Conservation (phyloP, 129 eudicot species). For the Tagetes erecta region DNA sequence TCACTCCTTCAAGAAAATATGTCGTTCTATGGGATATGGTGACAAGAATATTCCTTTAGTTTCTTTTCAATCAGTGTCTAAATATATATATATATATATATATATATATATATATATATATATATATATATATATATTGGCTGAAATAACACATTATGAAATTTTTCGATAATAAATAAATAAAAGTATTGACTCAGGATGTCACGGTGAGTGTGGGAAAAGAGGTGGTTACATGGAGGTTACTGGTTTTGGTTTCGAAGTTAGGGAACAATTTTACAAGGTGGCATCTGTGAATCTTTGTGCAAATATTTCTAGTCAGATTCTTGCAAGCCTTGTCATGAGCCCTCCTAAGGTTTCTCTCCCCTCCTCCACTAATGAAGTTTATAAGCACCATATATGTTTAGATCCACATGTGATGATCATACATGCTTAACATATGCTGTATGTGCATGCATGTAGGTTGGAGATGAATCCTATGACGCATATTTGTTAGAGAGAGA, state of each 20-base stretch:
- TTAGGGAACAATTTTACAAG: slow-evolving; percentile 85
- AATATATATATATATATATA: too few relatives aligned
- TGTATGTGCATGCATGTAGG: slow-evolving; percentile 42
- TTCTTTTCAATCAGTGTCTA: too few relatives aligned
- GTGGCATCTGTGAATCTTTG: slow-evolving; percentile 84
- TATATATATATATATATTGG: too few relatives aligned
- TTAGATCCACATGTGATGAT: too few relatives aligned
- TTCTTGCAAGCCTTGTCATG: slow-evolving; percentile 92
- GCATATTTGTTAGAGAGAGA: slow-evolving; percentile 64
- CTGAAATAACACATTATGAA: too few relatives aligned
- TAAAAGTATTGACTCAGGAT: slow-evolving; percentile 41
- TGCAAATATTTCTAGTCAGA: slow-evolving; percentile 88
- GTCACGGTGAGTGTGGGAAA: slow-evolving; percentile 84
- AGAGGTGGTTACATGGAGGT: slow-evolving; percentile 55
- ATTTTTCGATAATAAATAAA: not conserved
- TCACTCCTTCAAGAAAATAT: too few relatives aligned
- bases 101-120: too few relatives aligned
- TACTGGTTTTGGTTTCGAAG: slow-evolving; percentile 80
- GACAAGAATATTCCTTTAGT: too few relatives aligned
- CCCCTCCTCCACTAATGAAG: not conserved
- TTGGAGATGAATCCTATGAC: slow-evolving; percentile 88
- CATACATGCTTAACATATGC: too few relatives aligned
- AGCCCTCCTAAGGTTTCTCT: slow-evolving; percentile 79
- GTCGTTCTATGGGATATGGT: too few relatives aligned
- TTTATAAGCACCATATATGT: too few relatives aligned